Conservation (phyloP, 2,329 filamentous ascomycete species). For the Aspergillus amoenus region DNA sequence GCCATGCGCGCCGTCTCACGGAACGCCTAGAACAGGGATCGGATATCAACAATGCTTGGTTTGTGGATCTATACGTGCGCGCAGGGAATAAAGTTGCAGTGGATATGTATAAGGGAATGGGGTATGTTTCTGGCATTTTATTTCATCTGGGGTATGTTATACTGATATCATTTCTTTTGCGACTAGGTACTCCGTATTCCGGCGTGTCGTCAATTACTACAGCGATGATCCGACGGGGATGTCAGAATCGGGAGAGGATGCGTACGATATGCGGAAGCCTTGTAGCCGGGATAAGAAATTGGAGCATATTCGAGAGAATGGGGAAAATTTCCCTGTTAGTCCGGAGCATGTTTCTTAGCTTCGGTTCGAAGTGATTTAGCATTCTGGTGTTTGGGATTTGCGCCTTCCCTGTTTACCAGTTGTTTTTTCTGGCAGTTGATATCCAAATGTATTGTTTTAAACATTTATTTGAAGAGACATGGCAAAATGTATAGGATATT, state of each 20-base stretch:
- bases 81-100: constrained; percentile 86
- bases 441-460: neutral
- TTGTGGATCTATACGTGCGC: constrained; percentile 91
- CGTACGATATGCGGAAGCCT: constrained; percentile 95
- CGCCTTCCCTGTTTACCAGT: neutral
- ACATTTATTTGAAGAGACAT: neutral
- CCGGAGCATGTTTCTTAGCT: constrained; percentile 74
- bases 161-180: neutral
- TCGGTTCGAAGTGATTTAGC: constrained; percentile 3
- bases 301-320: constrained; percentile 76
- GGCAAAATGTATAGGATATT: neutral
- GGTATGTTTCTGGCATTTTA: constrained; percentile 50
- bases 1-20: constrained; percentile 81
- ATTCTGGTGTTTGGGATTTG: constrained; percentile 17
- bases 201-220: constrained; percentile 89
- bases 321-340: constrained; percentile 73
- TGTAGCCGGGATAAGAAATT: constrained; percentile 74
- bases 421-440: neutral
- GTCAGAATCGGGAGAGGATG: constrained; percentile 68
- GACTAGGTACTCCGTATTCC: constrained; percentile 72
- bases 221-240: constrained; percentile 73
- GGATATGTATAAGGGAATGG: constrained; percentile 83
- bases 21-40: constrained; percentile 78
- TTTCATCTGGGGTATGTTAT: neutral
- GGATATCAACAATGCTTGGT: constrained; percentile 83